Base-by-base conservation (phyloP, 2,329 filamentous ascomycete genomes). In the Aureobasidium sp. region DNA sequence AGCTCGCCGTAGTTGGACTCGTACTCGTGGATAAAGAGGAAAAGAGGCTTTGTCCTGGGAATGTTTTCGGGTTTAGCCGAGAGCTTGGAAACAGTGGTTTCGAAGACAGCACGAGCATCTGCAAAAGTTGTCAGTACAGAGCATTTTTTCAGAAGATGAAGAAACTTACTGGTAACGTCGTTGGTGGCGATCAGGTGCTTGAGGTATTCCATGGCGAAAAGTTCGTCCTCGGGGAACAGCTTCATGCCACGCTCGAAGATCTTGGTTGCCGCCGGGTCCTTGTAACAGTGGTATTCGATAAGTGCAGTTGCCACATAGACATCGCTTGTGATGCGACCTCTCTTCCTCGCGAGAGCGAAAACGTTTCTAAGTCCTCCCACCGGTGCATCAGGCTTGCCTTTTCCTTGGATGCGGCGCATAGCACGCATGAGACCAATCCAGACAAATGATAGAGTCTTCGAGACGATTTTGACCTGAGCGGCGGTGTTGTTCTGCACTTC, bases 61-160 rank as follows among this genome's bases (percentile, higher is more conserved):
- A 87, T 77, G 11, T 85, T 84, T 67, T 91, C 89, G 0, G 89
- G 85, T 67, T 92, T 94, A 29, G 88, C 82, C 8, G 88, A 84
- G 47, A 97, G 82, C 64, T 87, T 87, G 70, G 88, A 90, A 63
- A 97, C 90, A 16, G 92, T 91, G 16, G 92, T 97, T 73, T 97
- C 94, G 69, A 99, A 99, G 2, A 97, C 91, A 10, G 94, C 92
- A 66, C 94, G 85, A 37, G 94, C 94, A 81, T 99, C 91, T 92
- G 67, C 37, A 32, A 37, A 37, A 25, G 25, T 51, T 68, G 62
- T 68, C 62, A 68, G 50, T 21, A 41, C n/a, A 7, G n/a, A 14
- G 4, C 58, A 53, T 5, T 27, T n/a, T 55, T 29, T 44, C 42
- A 64, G 70, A 55, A 45, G 14, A 14, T 63, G 71, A 50, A 36